Percentiles rank a stretch among this genome's conserved stretches.
Conservation (phyloP, 2,329 filamentous ascomycete genomes). For the Drechslera avenae region DNA sequence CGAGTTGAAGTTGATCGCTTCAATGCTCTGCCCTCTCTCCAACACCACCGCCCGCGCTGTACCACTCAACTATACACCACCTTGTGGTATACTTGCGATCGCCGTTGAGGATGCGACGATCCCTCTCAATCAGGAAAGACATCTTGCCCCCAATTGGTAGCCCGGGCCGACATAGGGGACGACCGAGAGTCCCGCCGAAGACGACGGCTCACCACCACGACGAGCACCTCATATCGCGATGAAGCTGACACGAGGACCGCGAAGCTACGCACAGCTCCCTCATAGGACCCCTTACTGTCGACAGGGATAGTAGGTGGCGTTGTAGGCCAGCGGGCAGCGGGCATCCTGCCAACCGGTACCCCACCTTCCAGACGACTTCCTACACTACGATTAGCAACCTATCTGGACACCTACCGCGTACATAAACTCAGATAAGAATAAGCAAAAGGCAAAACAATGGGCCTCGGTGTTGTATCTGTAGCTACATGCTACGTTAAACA, state of each 20-base stretch:
- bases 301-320: not conserved
- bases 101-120: not conserved
- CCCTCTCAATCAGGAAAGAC: not conserved
- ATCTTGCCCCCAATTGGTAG: not conserved
- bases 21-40: not conserved
- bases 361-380: not conserved
- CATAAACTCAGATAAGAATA: not conserved
- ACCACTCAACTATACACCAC: not conserved
- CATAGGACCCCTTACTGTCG: not conserved
- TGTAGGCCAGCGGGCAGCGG: not conserved
- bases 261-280: not conserved
- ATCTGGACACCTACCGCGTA: not conserved
- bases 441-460: not conserved
- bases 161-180: not conserved
- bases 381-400: not conserved
- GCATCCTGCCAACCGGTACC: not conserved
- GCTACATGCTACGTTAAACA: not conserved
- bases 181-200: slow-evolving; percentile 7
- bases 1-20: not conserved
- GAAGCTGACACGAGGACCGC: not conserved
- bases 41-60: not conserved
- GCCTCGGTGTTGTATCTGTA: not conserved
- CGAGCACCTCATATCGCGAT: not conserved
- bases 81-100: not conserved
- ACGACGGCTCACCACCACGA: slow-evolving; percentile 1